Base-by-base conservation (phyloP, 805 yeast species). In the Monosporozyma servazzii region DNA sequence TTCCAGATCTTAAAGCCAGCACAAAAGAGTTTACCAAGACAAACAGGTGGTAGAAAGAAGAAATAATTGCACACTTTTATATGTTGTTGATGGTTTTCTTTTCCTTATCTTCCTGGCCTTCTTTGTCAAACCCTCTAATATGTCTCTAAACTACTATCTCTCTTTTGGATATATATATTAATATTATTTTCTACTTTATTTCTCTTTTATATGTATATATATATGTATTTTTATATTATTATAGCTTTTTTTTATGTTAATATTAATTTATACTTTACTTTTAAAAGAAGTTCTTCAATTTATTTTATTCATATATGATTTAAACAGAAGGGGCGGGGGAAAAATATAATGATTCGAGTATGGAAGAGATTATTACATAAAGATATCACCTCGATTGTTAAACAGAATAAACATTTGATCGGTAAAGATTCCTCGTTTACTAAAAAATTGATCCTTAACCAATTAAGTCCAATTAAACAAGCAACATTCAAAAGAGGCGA, bases 1-100 rank as follows among this genome's bases (percentile, higher is more conserved):
- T 91, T 91, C 82, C 93, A 86, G 71, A 93, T 91, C 64, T 80
- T 91, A 70, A 93, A 93, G 72, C 99, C 99, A 30, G 97, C 99
- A 49, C 98, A 93, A 70, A 91, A 91, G 79, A 58, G 69, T 58
- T 54, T 66, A 57, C 69, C 69, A 58, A 63, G 70, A 54, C 69
- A 66, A 51, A 64, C 62, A 53, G 69, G 65, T 52, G 66, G 66
- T 45, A 67, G 67, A 56, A 68, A 66, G 61, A 65, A 65, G 56
- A 66, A 64, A 58, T 57, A 49, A 53, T 33, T 7, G n/a, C n/a
- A n/a, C n/a, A n/a, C n/a, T n/a, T n/a, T n/a, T n/a, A n/a, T n/a
- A n/a, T n/a, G n/a, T 30, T 13, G n/a, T 33, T 2, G n/a, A 13
- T 33, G 8, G 7, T 33, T 7, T 6, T 13, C 3, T 33, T 15